These are phyloP conservation scores for Alternaria longipes DNA, from an alignment of 2,329 filamentous ascomycete genomes.

Conservation along the genomic window DNA sequence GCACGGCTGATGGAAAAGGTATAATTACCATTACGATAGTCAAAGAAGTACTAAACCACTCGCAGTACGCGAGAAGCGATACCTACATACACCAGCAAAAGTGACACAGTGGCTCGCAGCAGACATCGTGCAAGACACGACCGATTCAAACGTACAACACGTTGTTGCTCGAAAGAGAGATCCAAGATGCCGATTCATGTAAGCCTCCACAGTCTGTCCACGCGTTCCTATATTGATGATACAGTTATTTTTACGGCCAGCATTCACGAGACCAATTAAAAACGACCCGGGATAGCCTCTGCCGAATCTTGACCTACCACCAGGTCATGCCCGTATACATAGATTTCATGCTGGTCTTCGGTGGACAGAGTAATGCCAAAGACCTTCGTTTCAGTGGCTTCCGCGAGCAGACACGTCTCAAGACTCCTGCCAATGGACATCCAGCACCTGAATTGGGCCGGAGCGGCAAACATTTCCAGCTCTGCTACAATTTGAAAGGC, in stretches of 20 bases:
- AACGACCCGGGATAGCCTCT: slow-evolving; percentile 24
- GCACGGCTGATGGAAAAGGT: slow-evolving; percentile 20
- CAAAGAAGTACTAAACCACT: neutral
- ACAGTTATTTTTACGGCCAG: slow-evolving; percentile 32
- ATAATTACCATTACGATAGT: too few species aligned
- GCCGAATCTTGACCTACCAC: slow-evolving; percentile 39
- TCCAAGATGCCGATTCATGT: slow-evolving; percentile 39
- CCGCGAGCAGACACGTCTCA: slow-evolving; percentile 42
- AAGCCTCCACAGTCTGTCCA: neutral
- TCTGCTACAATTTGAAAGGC: slow-evolving; percentile 50
- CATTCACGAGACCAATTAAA: slow-evolving; percentile 28
- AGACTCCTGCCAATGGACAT: slow-evolving; percentile 14
- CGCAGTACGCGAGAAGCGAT: slow-evolving; percentile 13
- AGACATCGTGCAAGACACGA: neutral
- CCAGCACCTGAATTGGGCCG: slow-evolving; percentile 37
- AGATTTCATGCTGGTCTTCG: slow-evolving; percentile 54
- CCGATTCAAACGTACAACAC: slow-evolving; percentile 2
- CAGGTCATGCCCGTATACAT: slow-evolving; percentile 55
- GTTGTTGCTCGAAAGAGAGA: slow-evolving; percentile 20
- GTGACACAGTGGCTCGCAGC: slow-evolving; percentile 23
- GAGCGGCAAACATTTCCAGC: slow-evolving; percentile 49
- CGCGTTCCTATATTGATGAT: neutral
- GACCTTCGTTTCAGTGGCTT: slow-evolving; percentile 53
- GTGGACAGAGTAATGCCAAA: slow-evolving; percentile 37
- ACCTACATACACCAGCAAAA: slow-evolving; percentile 21